Conservation (phyloP, 352 stramenopile genomes). For the Nothophytophthora sp. region DNA sequence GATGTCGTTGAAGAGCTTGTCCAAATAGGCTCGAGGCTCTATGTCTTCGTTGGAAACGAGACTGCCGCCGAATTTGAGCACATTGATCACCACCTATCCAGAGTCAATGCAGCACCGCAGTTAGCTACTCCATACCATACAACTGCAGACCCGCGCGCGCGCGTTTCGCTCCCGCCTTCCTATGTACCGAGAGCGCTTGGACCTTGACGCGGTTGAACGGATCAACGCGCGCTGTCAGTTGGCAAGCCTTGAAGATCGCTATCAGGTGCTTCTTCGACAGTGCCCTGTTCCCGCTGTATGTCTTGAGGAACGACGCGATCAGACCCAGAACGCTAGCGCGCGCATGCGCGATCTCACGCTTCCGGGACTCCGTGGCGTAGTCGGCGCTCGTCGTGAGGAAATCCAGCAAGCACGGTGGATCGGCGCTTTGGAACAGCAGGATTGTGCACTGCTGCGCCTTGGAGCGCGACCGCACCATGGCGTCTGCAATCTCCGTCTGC, state of each 20-base stretch:
- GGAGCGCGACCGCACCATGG: slow-evolving; percentile 60
- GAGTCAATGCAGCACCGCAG: not conserved
- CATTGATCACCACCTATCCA: slow-evolving; percentile 53
- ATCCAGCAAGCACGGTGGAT: slow-evolving; percentile 52
- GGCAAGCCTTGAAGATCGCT: slow-evolving; percentile 42
- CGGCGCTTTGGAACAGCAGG: slow-evolving; percentile 52
- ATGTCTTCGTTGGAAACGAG: slow-evolving; percentile 47
- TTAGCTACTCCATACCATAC: not conserved
- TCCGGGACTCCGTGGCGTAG: slow-evolving; percentile 55
- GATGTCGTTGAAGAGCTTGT: slow-evolving; percentile 78
- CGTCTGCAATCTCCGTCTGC: slow-evolving; percentile 35
- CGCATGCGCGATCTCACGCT: slow-evolving; percentile 54
- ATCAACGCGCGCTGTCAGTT: slow-evolving; percentile 53
- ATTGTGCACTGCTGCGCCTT: slow-evolving; percentile 67
- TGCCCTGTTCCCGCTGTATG: slow-evolving; percentile 44
- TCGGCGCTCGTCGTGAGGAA: slow-evolving; percentile 57
- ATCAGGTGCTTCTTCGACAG: slow-evolving; percentile 51
- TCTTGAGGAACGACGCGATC: slow-evolving; percentile 52
- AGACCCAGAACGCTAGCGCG: slow-evolving; percentile 51
- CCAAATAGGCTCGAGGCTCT: slow-evolving; percentile 49
- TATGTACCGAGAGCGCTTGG: slow-evolving; percentile 40
- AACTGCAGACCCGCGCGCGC: too few relatives aligned
- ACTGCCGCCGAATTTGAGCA: slow-evolving; percentile 44
- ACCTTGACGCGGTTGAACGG: slow-evolving; percentile 70
- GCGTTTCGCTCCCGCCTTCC: too few relatives aligned